These are phyloP conservation scores for Salix brachista DNA, from an alignment of 345 rosid species.

Conservation along the genomic window DNA sequence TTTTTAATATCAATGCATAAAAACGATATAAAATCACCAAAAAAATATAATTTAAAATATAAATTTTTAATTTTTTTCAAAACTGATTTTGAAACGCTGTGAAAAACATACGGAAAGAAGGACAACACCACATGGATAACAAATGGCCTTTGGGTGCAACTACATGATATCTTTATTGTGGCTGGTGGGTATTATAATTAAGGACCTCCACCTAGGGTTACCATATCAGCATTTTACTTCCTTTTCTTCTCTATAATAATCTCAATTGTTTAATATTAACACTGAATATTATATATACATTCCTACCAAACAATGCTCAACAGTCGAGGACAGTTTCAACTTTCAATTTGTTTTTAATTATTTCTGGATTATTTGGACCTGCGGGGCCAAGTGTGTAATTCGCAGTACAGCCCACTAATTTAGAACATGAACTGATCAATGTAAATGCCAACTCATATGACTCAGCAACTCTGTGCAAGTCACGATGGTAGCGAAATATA, in stretches of 20 bases:
- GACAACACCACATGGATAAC: conserved; percentile 1
- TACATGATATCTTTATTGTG: background rate
- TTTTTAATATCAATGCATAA: no score
- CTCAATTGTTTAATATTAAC: background rate
- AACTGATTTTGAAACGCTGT: no score
- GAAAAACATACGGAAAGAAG: background rate
- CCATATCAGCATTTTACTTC: background rate
- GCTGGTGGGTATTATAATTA: no score
- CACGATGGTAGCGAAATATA: background rate
- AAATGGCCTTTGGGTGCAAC: background rate
- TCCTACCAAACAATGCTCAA: background rate
- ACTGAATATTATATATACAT: background rate
- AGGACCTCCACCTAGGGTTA: background rate
- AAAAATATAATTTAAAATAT: no score
- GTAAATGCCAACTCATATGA: background rate
- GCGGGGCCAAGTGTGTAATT: background rate
- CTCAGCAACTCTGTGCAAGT: background rate
- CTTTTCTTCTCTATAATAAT: background rate
- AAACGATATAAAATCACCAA: no score
- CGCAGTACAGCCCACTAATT: background rate
- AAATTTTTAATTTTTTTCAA: no score
- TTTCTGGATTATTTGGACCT: background rate
- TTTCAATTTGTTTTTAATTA: background rate
- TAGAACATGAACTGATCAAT: background rate
- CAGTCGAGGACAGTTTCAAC: background rate